A percentile compares a stretch with the other conserved stretches of the same genome.
phyloP scores from a whole-genome alignment of 495 filamentous ascomycete species.

The Penicillium malachiteum region DNA sequence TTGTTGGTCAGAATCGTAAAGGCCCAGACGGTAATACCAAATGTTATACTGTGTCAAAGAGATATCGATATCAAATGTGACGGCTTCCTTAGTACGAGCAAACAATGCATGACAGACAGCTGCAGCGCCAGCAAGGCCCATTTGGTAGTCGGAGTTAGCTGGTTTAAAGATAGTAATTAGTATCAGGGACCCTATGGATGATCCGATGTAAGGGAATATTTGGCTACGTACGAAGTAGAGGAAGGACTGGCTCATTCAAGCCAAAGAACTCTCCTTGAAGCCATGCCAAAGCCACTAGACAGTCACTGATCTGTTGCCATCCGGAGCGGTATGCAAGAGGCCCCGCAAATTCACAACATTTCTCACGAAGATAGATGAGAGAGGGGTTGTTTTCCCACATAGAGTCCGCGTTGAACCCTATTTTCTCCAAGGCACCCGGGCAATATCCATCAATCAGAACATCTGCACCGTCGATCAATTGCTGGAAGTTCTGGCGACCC shows the following conservation, averaged over 20 bases:
- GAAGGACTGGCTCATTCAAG: not conserved
- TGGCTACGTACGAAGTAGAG: no score
- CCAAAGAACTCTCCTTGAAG: slow-evolving; percentile 10
- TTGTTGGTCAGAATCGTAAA: slow-evolving; percentile 13
- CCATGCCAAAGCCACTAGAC: slow-evolving; percentile 11
- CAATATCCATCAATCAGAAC: slow-evolving; percentile 59
- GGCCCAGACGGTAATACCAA: slow-evolving; percentile 7
- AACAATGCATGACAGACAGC: not conserved
- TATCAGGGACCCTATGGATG: no score
- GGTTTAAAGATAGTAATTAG: no score
- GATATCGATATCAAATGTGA: not conserved
- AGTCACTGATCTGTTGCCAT: slow-evolving; percentile 58
- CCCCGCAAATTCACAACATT: slow-evolving; percentile 59
- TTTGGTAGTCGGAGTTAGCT: slow-evolving; percentile 1
- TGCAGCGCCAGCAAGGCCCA: not conserved
- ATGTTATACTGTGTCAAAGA: not conserved
- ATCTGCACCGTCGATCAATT: slow-evolving; percentile 51
- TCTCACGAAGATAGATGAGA: slow-evolving; percentile 52
- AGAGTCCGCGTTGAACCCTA: slow-evolving; percentile 38
- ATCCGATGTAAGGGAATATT: no score
- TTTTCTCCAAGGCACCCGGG: slow-evolving; percentile 48
- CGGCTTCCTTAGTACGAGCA: not conserved
- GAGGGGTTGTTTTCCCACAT: slow-evolving; percentile 33
- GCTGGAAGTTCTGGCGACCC: slow-evolving; percentile 37
- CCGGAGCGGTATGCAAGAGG: slow-evolving; percentile 50